Percentiles rank a stretch among this genome's conserved stretches.
These are phyloP conservation scores for Fusarium sp. DNA, from an alignment of 2,329 filamentous ascomycete species.

Conservation along the genomic window DNA sequence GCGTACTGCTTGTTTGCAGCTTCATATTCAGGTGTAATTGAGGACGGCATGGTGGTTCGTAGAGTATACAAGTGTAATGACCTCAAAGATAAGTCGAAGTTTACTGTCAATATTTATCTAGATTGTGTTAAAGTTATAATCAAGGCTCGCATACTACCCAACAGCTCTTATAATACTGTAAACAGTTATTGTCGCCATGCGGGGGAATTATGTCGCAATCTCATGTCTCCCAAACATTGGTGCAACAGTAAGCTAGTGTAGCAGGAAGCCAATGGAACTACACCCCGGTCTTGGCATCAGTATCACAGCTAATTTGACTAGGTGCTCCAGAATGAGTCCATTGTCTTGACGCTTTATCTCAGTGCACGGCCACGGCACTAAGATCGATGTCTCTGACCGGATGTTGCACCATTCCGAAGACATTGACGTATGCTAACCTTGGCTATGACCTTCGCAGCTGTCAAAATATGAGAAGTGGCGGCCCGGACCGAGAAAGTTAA, in stretches of 20 bases:
- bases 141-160: no score
- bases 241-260: neutral
- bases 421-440: neutral
- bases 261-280: neutral
- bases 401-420: neutral
- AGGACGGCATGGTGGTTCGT: conserved; percentile 23
- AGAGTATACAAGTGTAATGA: neutral
- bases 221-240: neutral
- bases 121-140: no score
- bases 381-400: neutral
- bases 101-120: no score
- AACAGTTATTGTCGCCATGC: conserved; percentile 20
- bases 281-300: conserved; percentile 8
- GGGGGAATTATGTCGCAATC: conserved; percentile 41
- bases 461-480: neutral
- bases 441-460: neutral
- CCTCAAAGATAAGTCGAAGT: neutral
- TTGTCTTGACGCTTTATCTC: neutral
- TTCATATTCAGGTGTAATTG: conserved; percentile 43
- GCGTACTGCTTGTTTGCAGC: conserved; percentile 42
- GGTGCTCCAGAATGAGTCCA: neutral
- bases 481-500: neutral
- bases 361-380: neutral
- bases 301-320: neutral
- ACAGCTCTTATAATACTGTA: neutral